Conservation (phyloP, 2,329 filamentous ascomycete species). For the Verticillium isaacii region DNA sequence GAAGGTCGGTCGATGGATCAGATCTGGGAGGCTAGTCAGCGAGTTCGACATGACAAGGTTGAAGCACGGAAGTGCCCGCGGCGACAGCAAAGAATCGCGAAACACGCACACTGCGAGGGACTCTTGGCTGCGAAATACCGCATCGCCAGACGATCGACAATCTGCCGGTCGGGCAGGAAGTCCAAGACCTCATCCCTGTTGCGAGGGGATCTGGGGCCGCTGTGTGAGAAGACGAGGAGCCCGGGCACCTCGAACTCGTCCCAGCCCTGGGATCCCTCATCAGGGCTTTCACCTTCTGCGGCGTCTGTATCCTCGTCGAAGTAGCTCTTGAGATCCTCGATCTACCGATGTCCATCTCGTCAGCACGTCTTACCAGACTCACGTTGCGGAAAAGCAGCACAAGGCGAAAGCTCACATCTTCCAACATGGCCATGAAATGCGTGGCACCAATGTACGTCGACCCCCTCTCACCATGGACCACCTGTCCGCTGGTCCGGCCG, state of each 20-base stretch:
- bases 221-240: constrained; percentile 35
- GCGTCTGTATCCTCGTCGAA: constrained; percentile 43
- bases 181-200: constrained; percentile 41
- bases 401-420: constrained; percentile 41
- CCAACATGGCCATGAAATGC: constrained; percentile 56
- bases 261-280: constrained; percentile 11
- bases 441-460: constrained; percentile 54
- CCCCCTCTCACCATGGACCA: constrained; percentile 36
- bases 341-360: constrained; percentile 28
- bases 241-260: constrained; percentile 34
- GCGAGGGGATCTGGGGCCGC: constrained; percentile 20
- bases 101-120: constrained; percentile 42
- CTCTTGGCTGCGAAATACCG: constrained; percentile 49
- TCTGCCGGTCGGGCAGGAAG: constrained; percentile 38
- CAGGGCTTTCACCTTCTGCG: constrained; percentile 25
- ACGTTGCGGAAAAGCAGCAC: not conserved
- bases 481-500: constrained; percentile 27
- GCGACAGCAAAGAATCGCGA: not conserved
- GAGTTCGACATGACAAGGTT: constrained; percentile 3
- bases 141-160: constrained; percentile 46
- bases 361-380: not conserved
- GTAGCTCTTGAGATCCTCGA: constrained; percentile 54
- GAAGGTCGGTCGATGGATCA: constrained; percentile 50
- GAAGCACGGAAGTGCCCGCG: not conserved
- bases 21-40: constrained; percentile 30